These are phyloP conservation scores for Magnusiomyces suaveolens DNA, from an alignment of 1,139 yeast genomes.

Conservation along the genomic window DNA sequence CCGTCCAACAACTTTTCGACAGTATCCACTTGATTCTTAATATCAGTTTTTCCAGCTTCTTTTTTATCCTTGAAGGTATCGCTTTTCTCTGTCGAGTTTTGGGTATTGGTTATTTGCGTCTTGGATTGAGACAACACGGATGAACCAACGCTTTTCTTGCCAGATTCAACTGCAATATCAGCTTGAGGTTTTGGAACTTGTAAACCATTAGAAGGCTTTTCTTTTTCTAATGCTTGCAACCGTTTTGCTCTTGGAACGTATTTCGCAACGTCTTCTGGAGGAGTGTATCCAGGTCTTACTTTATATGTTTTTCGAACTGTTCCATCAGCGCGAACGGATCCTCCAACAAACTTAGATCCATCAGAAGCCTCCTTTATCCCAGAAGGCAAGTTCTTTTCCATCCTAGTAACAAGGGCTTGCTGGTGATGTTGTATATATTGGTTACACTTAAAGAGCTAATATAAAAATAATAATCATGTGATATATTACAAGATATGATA, in stretches of 20 bases:
- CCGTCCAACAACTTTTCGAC: not conserved
- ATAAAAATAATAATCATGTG: no score
- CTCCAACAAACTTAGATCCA: constrained; percentile 25
- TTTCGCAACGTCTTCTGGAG: constrained; percentile 32
- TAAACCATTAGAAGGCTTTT: not conserved
- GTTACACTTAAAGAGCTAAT: not conserved
- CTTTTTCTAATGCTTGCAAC: not conserved
- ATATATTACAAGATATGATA: no score
- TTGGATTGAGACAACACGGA: not conserved
- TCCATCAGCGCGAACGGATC: constrained; percentile 34
- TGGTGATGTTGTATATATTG: not conserved
- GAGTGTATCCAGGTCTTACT: constrained; percentile 35
- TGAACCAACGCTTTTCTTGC: not conserved
- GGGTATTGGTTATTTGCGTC: not conserved
- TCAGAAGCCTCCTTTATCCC: constrained; percentile 17
- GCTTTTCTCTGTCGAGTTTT: not conserved
- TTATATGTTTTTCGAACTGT: constrained; percentile 30
- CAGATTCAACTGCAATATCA: not conserved
- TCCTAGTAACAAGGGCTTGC: not conserved
- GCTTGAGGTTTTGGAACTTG: not conserved
- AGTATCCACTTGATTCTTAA: not conserved
- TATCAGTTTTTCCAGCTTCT: not conserved
- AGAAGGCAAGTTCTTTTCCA: constrained; percentile 4
- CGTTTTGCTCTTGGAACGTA: constrained; percentile 25
- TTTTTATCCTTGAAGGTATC: not conserved